These are phyloP conservation scores for Ceratonia siliqua DNA, from an alignment of 306 rosid genomes.

Conservation along the genomic window DNA sequence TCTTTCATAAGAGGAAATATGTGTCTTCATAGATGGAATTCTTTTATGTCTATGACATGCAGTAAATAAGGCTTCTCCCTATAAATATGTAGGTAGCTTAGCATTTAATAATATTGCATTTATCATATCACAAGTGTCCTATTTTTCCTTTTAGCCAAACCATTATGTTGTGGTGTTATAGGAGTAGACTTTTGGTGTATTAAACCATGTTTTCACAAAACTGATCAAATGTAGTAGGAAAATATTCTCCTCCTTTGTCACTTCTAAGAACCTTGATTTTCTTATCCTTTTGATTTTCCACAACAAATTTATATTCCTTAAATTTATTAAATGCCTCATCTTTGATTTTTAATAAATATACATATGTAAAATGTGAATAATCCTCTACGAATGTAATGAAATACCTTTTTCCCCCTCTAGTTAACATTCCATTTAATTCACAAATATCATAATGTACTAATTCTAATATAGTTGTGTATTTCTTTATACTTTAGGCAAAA, in stretches of 20 bases:
- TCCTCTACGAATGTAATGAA: too few relatives aligned
- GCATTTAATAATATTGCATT: not conserved
- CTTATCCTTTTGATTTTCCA: not conserved
- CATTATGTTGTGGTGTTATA: not conserved
- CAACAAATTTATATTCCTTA: too few relatives aligned
- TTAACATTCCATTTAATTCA: too few relatives aligned
- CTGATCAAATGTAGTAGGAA: not conserved
- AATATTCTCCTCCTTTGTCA: too few relatives aligned
- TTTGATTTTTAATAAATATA: too few relatives aligned
- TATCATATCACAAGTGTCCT: not conserved
- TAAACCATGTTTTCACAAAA: not conserved
- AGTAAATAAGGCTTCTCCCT: not conserved
- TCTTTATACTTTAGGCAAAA: not conserved
- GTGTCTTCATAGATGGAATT: too few relatives aligned
- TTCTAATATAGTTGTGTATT: not conserved
- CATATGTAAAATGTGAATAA: too few relatives aligned
- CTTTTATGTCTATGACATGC: too few relatives aligned
- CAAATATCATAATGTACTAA: not conserved
- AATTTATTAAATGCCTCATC: too few relatives aligned
- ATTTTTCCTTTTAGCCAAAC: not conserved
- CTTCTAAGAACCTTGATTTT: conserved; percentile 6
- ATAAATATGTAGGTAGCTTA: not conserved
- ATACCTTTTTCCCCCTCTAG: not conserved
- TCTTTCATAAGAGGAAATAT: too few relatives aligned
- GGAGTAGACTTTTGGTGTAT: not conserved